phyloP scores from a whole-genome alignment of 116 monocot species.

The Dioscorea cayenensis region DNA sequence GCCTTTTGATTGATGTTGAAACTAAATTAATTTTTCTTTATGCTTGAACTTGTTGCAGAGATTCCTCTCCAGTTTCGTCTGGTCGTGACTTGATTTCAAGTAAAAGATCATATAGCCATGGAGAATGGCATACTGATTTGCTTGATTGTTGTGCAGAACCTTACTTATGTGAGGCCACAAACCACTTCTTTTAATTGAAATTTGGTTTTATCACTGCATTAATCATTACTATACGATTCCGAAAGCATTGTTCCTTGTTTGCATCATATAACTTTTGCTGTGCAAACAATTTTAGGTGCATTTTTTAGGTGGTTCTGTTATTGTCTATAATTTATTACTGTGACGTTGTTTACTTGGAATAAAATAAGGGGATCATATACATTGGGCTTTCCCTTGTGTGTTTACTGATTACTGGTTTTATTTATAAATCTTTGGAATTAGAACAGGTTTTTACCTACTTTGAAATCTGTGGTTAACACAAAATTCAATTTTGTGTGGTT shows the following conservation, averaged over 20 bases:
- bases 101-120: slow-evolving; percentile 37
- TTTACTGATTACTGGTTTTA: background rate
- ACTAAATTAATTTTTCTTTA: background rate
- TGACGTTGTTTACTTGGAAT: too few relatives aligned
- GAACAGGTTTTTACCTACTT: background rate
- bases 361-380: too few relatives aligned
- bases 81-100: slow-evolving; percentile 40
- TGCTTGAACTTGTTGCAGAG: slow-evolving; percentile 31
- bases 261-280: background rate
- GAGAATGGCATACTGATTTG: slow-evolving; percentile 75
- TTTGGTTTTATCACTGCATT: background rate
- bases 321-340: too few relatives aligned
- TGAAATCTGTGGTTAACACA: background rate
- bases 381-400: too few relatives aligned
- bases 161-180: slow-evolving; percentile 42
- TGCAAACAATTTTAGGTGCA: too few relatives aligned
- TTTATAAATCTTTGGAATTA: background rate
- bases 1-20: background rate
- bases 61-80: slow-evolving; percentile 37
- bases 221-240: background rate
- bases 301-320: too few relatives aligned
- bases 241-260: background rate
- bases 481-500: background rate
- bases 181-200: too few relatives aligned
- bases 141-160: slow-evolving; percentile 87